Evolutionary conservation across 2,329 filamentous ascomycete genomes (phyloP), one percentile per base, ranked within the genome.

Genomic region (Aspergillus fumigatus): DNA sequence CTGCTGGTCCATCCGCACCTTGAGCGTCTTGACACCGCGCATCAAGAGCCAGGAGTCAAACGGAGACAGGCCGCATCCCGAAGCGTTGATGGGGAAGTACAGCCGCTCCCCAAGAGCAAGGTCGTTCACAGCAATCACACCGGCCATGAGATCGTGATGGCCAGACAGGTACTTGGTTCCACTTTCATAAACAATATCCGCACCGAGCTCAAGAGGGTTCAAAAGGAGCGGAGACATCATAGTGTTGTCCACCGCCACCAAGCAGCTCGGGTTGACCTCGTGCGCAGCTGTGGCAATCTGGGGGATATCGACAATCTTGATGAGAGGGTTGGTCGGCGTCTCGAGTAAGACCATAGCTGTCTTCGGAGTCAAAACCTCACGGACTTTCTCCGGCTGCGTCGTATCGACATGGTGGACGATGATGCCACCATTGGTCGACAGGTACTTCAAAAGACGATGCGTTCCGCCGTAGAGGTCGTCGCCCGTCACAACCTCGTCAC

Each of bases 101-200:
- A 99, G 86, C 70, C 89, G 90, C 67, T 99, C 92, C 49, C 88
- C 92, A 27, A 99, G 79, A 3, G 84, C 79, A 4, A 85, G 74
- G 69, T 96, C 88, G 72, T 97, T 97, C 73, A 92, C 86, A 23
- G 92, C 94, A 63, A 99, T 89, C 29, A 99, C 92, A 61, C 95
- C 94, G 9, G 94, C 94, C 94, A 99, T 99, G 70, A 99, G 88
- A 72, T 99, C 95, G 80, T 99, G 94, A 74, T 99, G 94, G 32
- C 94, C 94, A 1, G 92, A 97, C 5, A 99, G 82, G 70, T 99
- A 99, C 75, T 99, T 99, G 25, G 94, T 99, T 55, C 94, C 94
- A 26, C 90, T 96, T 78, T 99, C 94, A 76, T 99, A 99, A 55
- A 96, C 91, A 64, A 99, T 89, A 68, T 99, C 94, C 17, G 93